Percentiles rank a stretch among this genome's conserved stretches.
Conservation (phyloP, 2,329 filamentous ascomycete species). For the Cercospora berteroae region DNA sequence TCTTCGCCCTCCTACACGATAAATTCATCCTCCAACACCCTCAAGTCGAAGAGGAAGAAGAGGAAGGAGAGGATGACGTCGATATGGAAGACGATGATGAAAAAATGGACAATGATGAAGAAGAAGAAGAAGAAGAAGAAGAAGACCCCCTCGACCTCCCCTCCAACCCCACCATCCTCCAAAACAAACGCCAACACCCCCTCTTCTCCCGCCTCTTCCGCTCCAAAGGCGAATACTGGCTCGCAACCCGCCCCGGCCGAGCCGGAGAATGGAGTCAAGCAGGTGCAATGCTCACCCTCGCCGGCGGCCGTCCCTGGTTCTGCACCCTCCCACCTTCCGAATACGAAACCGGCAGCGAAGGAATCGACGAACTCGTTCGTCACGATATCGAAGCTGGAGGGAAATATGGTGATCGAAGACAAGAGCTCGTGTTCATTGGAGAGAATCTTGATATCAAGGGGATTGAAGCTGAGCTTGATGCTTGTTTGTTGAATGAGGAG, state of each 20-base stretch:
- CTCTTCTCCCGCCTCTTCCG: constrained; percentile 58
- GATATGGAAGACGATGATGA: constrained; percentile 36
- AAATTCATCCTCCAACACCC: constrained; percentile 47
- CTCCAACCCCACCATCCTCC: constrained; percentile 46
- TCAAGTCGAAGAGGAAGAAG: constrained; percentile 37
- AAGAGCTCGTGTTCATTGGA: constrained; percentile 73
- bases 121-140: constrained; percentile 38
- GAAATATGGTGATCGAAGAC: constrained; percentile 65
- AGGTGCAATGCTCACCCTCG: constrained; percentile 62
- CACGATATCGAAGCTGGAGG: constrained; percentile 48
- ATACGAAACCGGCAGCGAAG: constrained; percentile 50
- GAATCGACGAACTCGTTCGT: constrained; percentile 49
- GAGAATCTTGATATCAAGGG: constrained; percentile 57
- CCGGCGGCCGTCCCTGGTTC: constrained; percentile 59
- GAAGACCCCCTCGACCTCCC: constrained; percentile 37
- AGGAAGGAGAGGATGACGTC: constrained; percentile 29
- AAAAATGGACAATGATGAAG: constrained; percentile 26
- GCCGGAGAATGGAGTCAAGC: constrained; percentile 64
- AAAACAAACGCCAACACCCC: constrained; percentile 55
- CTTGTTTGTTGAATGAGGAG: constrained; percentile 59
- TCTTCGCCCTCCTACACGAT: constrained; percentile 44
- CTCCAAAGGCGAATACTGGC: constrained; percentile 62
- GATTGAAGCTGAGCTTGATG: constrained; percentile 56
- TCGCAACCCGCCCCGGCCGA: constrained; percentile 57
- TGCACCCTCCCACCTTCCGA: constrained; percentile 56